Evolutionary conservation across 176 grass and related monocot genomes (phyloP).

Genomic region (Bolboschoenus planiculmis): DNA sequence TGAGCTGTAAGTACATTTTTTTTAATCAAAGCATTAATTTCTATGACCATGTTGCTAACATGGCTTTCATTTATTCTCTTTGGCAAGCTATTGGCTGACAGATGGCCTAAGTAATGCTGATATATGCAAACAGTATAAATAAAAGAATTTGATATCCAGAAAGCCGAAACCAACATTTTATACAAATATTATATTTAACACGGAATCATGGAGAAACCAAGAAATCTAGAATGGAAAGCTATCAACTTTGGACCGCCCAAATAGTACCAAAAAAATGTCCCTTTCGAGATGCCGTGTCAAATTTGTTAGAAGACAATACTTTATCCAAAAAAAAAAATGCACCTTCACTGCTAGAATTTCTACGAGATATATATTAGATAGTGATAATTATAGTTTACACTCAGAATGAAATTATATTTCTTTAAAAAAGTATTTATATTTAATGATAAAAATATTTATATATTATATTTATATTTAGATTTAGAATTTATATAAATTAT

Average conservation of each 20-base stretch:
- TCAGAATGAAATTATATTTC: too few species aligned
- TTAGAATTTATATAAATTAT: too few species aligned
- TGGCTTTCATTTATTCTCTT: not conserved
- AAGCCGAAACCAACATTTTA: not conserved
- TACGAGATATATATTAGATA: too few species aligned
- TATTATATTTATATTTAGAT: too few species aligned
- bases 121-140: not conserved
- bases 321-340: not conserved
- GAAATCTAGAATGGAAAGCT: not conserved
- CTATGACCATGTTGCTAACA: not conserved
- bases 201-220: not conserved
- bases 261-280: not conserved
- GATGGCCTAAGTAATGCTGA: not conserved
- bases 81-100: not conserved
- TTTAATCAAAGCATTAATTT: not conserved
- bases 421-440: too few species aligned
- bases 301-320: not conserved
- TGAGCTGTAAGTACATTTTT: not conserved
- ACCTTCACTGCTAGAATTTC: not conserved
- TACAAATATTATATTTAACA: not conserved
- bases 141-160: not conserved
- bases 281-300: constrained; percentile 9
- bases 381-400: too few species aligned
- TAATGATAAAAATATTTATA: too few species aligned
- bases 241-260: not conserved